Evolutionary conservation across 2,329 filamentous ascomycete genomes (phyloP), one percentile per base, ranked within the genome.

Genomic region (Apiospora sp.): DNA sequence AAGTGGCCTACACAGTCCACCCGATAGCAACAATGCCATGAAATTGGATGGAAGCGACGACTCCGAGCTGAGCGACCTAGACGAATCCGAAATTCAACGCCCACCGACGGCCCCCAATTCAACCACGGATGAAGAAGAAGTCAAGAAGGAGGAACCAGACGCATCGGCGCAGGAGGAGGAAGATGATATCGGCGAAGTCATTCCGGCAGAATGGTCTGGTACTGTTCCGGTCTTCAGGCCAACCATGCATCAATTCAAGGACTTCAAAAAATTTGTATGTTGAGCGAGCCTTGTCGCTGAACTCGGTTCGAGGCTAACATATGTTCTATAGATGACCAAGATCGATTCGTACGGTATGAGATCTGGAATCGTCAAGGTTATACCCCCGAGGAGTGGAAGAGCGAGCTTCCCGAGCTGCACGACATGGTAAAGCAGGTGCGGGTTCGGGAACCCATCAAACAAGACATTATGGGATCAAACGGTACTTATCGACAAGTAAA

Each of bases 401-500:
- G 95, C 75, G 87, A 91, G 37, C 91, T 96, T 49, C 93, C 94
- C 22, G 86, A 89, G 49, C 90, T 98, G 74, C 92, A 96, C 79
- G 93, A 98, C 78, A 88, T 94, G 69, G 90, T 99, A 75, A 98
- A 98, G 84, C 92, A 93, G 74, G 94, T 99, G 82, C 92, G 92
- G 80, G 95, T 99, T 79, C 96, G 96, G 83, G 97, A 99, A 76
- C 96, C 96, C 4, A 98, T 99, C 81, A 98, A 95, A 80, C 96
- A 99, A 83, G 96, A 99, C 79, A 99, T 99, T 78, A 96, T 97
- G 87, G 96, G 96, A 58, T 94, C 94, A 70, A 94, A 96, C 80
- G 97, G 96, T 72, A 97, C 94, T 72, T 99, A 98, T 81, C 96
- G 96, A 48, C 96, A 99, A 82, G 94, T 96, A 79, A 99, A 99